Evolutionary conservation across 225 moss, liverwort and hornwort species (phyloP).

Genomic region (Antitrichia curtipendula): DNA sequence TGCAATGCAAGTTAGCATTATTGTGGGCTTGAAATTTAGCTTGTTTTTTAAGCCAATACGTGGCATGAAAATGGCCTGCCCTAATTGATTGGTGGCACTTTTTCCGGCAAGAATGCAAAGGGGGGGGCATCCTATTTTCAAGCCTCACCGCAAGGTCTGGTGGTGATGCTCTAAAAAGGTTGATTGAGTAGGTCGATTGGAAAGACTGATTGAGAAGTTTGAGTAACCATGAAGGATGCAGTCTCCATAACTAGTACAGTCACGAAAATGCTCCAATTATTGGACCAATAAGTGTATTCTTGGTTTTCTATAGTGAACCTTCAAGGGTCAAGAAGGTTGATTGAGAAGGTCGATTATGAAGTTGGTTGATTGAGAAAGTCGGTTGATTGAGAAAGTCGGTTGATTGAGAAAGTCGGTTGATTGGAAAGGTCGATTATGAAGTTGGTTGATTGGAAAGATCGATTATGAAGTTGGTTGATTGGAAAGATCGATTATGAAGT

Average conservation of each 20-base stretch:
- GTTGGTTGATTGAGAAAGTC: neutral
- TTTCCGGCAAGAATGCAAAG: rapidly evolving
- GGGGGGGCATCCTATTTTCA: neutral
- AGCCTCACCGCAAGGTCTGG: rapidly evolving
- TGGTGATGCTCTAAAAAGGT: neutral
- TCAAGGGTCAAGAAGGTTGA: too few species aligned
- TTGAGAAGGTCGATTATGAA: neutral
- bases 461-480: too few species aligned
- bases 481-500: too few species aligned
- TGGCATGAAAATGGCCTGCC: rapidly evolving
- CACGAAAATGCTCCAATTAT: neutral
- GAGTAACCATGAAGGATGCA: rapidly evolving
- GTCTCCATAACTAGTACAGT: rapidly evolving
- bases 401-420: neutral
- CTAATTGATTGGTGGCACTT: neutral
- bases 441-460: too few species aligned
- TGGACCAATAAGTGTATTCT: neutral
- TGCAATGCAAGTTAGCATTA: neutral
- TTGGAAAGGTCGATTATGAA: too few species aligned
- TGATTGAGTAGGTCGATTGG: neutral
- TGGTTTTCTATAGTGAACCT: too few species aligned
- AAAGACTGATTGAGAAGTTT: neutral
- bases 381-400: too few species aligned
- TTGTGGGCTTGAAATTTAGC: neutral
- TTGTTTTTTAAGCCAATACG: too few species aligned